These are phyloP conservation scores for Beauveria medogensis DNA, from an alignment of 2,329 filamentous ascomycete genomes.

Conservation along the genomic window DNA sequence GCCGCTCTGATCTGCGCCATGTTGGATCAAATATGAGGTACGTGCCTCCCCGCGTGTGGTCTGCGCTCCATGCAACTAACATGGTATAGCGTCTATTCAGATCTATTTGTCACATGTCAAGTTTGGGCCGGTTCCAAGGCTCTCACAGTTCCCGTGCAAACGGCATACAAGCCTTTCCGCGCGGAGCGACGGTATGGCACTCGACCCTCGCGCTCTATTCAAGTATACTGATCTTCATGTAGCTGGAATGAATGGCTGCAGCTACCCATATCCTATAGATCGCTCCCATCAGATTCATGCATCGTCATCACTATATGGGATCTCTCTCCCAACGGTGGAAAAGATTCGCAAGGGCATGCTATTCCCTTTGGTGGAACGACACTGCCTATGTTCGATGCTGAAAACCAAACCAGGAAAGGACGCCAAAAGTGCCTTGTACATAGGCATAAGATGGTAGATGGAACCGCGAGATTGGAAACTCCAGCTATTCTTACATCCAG, in stretches of 20 bases:
- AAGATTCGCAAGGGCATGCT: conserved; percentile 63
- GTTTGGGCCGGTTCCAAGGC: conserved; percentile 96
- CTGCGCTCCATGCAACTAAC: conserved; percentile 9
- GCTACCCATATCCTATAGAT: conserved; percentile 75
- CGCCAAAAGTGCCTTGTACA: conserved; percentile 86
- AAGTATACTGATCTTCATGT: not conserved
- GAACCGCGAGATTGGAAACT: conserved; percentile 70
- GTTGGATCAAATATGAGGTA: conserved; percentile 78
- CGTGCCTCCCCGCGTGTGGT: conserved; percentile 7
- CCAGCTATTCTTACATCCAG: conserved; percentile 56
- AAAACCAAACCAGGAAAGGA: conserved; percentile 86
- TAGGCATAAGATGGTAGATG: conserved; percentile 76
- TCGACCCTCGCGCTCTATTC: not conserved
- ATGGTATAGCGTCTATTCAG: conserved; percentile 60
- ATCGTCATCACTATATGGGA: conserved; percentile 96
- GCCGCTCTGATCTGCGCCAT: conserved; percentile 73
- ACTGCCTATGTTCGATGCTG: conserved; percentile 80
- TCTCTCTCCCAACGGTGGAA: conserved; percentile 68
- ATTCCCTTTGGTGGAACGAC: conserved; percentile 94
- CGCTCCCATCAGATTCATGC: conserved; percentile 71
- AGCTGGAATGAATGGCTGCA: conserved; percentile 96
- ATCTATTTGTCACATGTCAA: conserved; percentile 88
- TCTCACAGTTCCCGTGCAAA: conserved; percentile 84
- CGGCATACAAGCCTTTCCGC: conserved; percentile 86
- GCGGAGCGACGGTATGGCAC: conserved; percentile 49